Base-by-base conservation (phyloP, 2,329 filamentous ascomycete genomes). In the Pseudocercospora crystallina region DNA sequence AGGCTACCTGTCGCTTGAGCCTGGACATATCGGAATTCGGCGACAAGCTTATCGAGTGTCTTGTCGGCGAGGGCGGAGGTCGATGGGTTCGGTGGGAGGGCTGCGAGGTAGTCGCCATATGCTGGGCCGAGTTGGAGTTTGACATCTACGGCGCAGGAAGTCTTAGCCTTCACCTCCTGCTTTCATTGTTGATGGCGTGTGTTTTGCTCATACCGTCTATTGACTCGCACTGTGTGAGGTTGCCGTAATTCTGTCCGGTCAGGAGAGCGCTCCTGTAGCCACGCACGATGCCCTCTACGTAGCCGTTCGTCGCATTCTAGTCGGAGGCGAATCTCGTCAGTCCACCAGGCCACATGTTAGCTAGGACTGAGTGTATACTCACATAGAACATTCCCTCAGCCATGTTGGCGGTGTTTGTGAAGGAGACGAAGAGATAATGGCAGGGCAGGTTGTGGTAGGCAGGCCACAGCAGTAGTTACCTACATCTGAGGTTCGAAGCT, bases 21-120 rank as follows among this genome's bases (percentile, higher is more conserved):
- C 62, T 95, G 89, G 39, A 99, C 81, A 71, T 99, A 99, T 68
- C 90, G 86, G 72, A 99, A 99, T 72, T 99, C 94, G 60, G 91
- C 87, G 59, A 99, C 92, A 59, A 99, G 85, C 78, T 99, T 99
- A 71, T 99, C 94, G 65, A 94, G 96, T 48, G 94, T 94, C 78
- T 94, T 96, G 64, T 89, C 84, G 54, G 94, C 94, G 62, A 99
- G 89, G 61, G 87, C 86, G 58, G 94, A 97, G 34, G 94, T 99
- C 39, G 94, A 97, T 51, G 94, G 92, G 73, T 97, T 97, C 30
- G 94, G 94, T 51, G 94, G 91, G 44, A 99, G 86, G 57, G 89
- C 84, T 60, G 89, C 86, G 61, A 99, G 89, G 74, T 96, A 96
- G 75, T 99, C 94, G 74, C 95, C 94, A 67, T 99, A 99, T 44